A percentile compares a stretch with the other conserved stretches of the same genome.
Conservation (phyloP, 176 grass and related monocot genomes). For the Neostapfia colusana region DNA sequence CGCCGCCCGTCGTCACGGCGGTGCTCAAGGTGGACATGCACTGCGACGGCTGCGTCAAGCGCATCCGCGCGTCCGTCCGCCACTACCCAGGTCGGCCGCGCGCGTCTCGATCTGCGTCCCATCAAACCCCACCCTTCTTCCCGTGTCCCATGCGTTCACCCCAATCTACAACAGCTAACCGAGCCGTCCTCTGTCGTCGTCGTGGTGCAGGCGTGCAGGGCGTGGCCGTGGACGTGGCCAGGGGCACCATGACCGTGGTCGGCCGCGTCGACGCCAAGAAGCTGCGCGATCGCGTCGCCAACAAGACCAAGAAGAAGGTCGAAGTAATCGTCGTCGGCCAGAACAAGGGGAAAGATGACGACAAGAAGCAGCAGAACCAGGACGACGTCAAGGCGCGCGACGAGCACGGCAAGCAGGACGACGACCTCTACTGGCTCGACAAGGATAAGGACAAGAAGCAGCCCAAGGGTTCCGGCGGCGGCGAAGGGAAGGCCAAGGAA, state of each 20-base stretch:
- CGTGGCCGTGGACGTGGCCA: conserved; percentile 60
- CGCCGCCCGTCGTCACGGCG: not conserved
- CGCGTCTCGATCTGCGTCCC: no score
- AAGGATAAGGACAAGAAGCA: not conserved
- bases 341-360: not conserved
- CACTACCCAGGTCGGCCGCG: conserved; percentile 49
- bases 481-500: not conserved
- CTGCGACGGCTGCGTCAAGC: conserved; percentile 71
- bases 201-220: conserved; percentile 65
- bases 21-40: conserved; percentile 48
- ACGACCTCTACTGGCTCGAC: not conserved
- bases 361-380: not conserved
- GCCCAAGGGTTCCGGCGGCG: not conserved
- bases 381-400: not conserved
- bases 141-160: no score
- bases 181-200: no score
- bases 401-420: conserved; percentile 17
- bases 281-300: conserved; percentile 60
- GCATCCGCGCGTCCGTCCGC: conserved; percentile 55
- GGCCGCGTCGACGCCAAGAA: conserved; percentile 77
- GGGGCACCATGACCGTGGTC: conserved; percentile 60
- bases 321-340: conserved; percentile 42
- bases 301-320: conserved; percentile 71
- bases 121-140: no score
- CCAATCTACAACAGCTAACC: no score